These are phyloP conservation scores for Trypanosoma cruzi DNA, from an alignment of 208 protist species.

Conservation along the genomic window DNA sequence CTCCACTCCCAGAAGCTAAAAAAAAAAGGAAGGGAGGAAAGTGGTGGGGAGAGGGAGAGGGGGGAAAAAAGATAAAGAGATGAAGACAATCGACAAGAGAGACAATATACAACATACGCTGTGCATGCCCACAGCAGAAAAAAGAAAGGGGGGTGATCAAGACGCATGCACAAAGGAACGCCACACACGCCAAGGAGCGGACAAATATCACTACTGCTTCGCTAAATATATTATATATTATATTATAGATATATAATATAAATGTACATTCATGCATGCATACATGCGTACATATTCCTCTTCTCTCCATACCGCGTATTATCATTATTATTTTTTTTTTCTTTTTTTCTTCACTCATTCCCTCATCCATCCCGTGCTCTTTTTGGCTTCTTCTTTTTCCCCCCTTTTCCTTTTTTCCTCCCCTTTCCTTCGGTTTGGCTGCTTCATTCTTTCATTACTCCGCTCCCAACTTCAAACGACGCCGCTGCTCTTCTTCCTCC, in stretches of 20 bases:
- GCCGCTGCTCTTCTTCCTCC: constrained; percentile 41
- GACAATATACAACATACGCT: not conserved
- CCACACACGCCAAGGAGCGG: no score
- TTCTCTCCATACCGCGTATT: not conserved
- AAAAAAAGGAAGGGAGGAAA: not conserved
- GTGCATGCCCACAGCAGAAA: not conserved
- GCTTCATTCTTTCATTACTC: not conserved
- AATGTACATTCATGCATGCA: no score
- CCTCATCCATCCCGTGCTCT: not conserved
- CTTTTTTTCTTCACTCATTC: constrained; percentile 1
- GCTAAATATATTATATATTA: no score
- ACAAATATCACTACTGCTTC: no score
- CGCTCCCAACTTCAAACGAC: constrained; percentile 26
- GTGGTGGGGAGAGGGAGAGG: not conserved
- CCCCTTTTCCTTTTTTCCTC: not conserved
- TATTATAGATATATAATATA: no score
- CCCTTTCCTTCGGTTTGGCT: constrained; percentile 1
- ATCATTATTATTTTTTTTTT: not conserved
- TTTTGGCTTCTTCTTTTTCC: not conserved
- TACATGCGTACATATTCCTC: not conserved
- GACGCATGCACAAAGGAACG: no score
- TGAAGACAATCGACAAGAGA: not conserved
- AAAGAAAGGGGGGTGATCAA: not conserved
- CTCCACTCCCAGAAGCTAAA: not conserved
- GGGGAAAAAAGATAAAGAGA: not conserved